A percentile compares a stretch with the other conserved stretches of the same genome.
phyloP scores from a whole-genome alignment of 768 basidiomycete species.

The Kwoniella dejecticola region DNA sequence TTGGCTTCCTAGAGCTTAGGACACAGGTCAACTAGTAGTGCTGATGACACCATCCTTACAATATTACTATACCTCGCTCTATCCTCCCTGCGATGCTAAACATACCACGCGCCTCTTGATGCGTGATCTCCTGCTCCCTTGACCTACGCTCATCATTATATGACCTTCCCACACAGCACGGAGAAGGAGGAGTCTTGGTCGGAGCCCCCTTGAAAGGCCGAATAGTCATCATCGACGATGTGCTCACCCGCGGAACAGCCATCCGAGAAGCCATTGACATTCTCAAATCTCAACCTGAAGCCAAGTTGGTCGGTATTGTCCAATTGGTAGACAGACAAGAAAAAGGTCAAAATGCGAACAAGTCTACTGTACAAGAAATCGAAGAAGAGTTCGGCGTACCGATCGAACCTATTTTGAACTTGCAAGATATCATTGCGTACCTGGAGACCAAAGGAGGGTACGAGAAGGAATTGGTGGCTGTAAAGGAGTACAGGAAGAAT shows the following conservation, averaged over 20 bases:
- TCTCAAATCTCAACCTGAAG: slow-evolving; percentile 67
- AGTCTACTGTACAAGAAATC: slow-evolving; percentile 79
- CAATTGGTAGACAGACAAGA: slow-evolving; percentile 86
- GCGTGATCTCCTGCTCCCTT: no score
- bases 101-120: no score
- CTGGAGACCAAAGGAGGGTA: slow-evolving; percentile 68
- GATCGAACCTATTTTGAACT: slow-evolving; percentile 77
- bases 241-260: slow-evolving; percentile 77
- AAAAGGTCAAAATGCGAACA: slow-evolving; percentile 67
- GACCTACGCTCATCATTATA: no score
- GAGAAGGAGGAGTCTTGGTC: slow-evolving; percentile 89
- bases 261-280: slow-evolving; percentile 78
- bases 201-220: slow-evolving; percentile 77
- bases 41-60: no score
- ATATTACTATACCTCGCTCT: no score
- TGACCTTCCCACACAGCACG: no score
- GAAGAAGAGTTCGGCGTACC: slow-evolving; percentile 70
- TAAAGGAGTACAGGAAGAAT: slow-evolving; percentile 74
- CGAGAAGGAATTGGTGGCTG: slow-evolving; percentile 65
- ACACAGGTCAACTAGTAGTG: no score
- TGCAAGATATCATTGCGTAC: slow-evolving; percentile 84
- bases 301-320: slow-evolving; percentile 76
- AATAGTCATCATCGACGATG: slow-evolving; percentile 91
- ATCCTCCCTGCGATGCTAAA: no score
- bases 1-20: no score